Evolutionary conservation across 2,329 filamentous ascomycete genomes (phyloP), one percentile per base, ranked within the genome.

Genomic region (Stachybotrys echinatus): DNA sequence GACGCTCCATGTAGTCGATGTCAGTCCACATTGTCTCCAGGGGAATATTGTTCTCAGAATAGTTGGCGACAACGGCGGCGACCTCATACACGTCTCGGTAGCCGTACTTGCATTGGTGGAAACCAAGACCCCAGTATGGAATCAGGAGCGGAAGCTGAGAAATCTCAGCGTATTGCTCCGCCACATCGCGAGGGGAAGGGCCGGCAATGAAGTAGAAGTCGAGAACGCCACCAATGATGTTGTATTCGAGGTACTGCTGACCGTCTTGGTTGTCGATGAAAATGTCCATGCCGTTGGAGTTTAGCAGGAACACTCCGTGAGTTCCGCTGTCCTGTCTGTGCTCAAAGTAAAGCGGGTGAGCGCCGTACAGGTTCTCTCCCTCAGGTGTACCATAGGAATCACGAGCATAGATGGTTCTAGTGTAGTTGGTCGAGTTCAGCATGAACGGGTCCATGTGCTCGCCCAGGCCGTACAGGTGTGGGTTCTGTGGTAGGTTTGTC

Each of bases 221-320:
- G 2, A 94, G 63, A 19, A 92, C 77, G 10, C 89, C 89, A 6
- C 89, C 88, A 1, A 92, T 74, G 1, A 82, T 81, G 64, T 92
- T 89, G 70, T 92, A 94, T 66, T 92, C 87, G 5, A 94, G 76
- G 51, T 85, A 89, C 58, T 90, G 82, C 6, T 79, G 74, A 7
- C 76, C 73, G 21, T 74, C 65, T 5, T 73, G 67, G 2, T 79
- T 79, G 62, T 89, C 79, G 64, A 92, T 83, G 57, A 85, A 85
- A 63, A 92, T 75, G 52, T 92, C 87, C 84, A 91, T 91, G 31
- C 81, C 87, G 58, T 89, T 86, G 12, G 83, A 85, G 65, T 88
- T 89, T 55, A 87, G 67, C 21, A 89, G 70, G 62, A 89, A 85
- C 3, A 89, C 87, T 18, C 85, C 76, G 70, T 88, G 63, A 53